Evolutionary conservation across 345 rosid genomes (phyloP).

Genomic region (Pistacia vera): DNA sequence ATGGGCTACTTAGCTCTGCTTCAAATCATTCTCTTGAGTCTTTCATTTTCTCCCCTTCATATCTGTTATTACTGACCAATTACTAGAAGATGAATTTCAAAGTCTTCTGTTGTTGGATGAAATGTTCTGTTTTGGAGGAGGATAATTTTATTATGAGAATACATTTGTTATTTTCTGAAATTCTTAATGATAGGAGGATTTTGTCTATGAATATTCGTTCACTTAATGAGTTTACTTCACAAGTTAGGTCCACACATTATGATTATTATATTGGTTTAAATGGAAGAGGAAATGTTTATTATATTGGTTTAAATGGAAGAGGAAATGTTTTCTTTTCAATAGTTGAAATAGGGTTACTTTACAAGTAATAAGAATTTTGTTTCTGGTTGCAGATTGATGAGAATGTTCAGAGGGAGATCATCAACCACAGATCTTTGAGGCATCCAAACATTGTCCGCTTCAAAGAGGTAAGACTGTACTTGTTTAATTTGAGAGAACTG

Average conservation of each 20-base stretch:
- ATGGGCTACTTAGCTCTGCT: background rate
- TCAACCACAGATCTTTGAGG: constrained; percentile 81
- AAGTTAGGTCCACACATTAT: background rate
- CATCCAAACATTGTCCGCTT: constrained; percentile 93
- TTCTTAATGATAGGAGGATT: background rate
- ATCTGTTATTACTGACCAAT: background rate
- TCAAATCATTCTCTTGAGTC: background rate
- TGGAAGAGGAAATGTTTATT: background rate
- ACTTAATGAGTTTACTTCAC: background rate
- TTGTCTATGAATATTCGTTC: background rate
- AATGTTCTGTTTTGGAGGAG: background rate
- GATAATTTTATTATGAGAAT: background rate
- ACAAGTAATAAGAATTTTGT: background rate
- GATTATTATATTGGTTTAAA: background rate
- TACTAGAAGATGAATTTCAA: background rate
- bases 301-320: background rate
- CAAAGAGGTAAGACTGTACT: constrained; percentile 90
- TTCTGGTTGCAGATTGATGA: constrained; percentile 79
- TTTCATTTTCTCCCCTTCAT: background rate
- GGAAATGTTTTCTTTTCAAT: background rate
- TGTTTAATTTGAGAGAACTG: background rate
- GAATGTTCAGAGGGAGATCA: constrained; percentile 94
- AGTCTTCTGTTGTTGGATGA: background rate
- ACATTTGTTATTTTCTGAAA: background rate
- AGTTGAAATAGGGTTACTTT: background rate